A percentile compares a stretch with the other conserved stretches of the same genome.
Conservation (phyloP, 2,329 filamentous ascomycete genomes). For the Didymella pinodella region DNA sequence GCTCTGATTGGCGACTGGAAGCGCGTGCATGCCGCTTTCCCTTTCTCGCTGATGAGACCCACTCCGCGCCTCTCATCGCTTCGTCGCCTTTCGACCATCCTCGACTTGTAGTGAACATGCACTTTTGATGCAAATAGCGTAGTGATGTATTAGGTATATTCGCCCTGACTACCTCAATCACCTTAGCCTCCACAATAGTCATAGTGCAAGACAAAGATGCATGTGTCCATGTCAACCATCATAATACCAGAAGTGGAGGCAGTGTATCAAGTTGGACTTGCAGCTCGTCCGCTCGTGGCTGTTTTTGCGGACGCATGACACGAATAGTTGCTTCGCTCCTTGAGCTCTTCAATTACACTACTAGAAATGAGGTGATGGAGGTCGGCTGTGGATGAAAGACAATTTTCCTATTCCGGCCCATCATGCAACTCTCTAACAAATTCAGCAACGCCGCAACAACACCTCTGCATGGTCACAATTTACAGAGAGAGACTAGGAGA, state of each 20-base stretch:
- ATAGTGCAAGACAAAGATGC: not conserved
- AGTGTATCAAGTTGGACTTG: not conserved
- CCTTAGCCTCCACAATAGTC: not conserved
- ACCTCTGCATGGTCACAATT: not conserved
- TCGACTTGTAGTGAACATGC: not conserved
- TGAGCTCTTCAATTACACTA: too few species aligned
- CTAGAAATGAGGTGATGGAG: not conserved
- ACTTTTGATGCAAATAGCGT: not conserved
- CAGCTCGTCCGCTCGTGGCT: not conserved
- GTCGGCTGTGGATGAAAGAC: not conserved
- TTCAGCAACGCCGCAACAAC: not conserved
- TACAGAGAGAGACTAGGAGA: not conserved
- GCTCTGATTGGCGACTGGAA: constrained; percentile 6
- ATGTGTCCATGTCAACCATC: not conserved
- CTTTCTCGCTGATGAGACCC: not conserved
- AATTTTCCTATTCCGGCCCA: not conserved
- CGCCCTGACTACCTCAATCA: not conserved
- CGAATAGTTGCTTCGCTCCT: not conserved
- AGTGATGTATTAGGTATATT: not conserved
- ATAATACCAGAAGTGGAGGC: not conserved
- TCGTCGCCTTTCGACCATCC: not conserved
- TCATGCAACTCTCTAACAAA: not conserved
- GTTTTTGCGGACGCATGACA: not conserved
- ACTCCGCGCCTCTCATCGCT: constrained; percentile 15
- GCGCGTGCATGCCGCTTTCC: not conserved